Percentiles rank a stretch among this genome's conserved stretches.
phyloP scores from a whole-genome alignment of 2,329 filamentous ascomycete species.

The Colletotrichum destructivum region DNA sequence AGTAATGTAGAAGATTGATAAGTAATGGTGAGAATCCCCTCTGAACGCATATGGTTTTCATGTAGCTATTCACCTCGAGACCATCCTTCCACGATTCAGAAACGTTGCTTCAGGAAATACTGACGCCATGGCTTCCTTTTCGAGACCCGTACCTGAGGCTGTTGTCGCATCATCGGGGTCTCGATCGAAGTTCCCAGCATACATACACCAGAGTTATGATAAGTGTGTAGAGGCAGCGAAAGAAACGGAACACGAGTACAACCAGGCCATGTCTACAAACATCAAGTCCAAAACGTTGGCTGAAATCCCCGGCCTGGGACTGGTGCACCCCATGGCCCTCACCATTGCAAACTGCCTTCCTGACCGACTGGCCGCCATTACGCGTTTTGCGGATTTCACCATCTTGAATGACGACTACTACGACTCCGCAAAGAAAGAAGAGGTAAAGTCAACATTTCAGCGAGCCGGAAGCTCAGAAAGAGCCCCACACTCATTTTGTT shows the following conservation, averaged over 20 bases:
- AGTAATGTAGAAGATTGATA: no score
- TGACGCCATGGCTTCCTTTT: neutral
- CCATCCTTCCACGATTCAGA: no score
- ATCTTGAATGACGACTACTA: neutral
- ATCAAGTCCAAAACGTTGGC: neutral
- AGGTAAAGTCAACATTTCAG: neutral
- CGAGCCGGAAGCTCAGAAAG: no score
- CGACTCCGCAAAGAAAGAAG: neutral
- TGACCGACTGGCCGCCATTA: neutral
- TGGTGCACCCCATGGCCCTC: conserved; percentile 1
- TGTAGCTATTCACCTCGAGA: no score
- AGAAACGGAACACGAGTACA: neutral
- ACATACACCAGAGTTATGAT: neutral
- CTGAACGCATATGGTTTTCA: no score
- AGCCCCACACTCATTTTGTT: neutral
- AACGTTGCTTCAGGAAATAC: neutral
- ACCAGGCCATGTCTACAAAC: neutral
- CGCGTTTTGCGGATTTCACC: neutral
- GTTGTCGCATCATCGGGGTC: neutral
- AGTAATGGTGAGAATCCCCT: no score
- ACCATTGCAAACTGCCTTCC: neutral
- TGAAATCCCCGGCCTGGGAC: neutral
- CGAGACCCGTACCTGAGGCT: neutral
- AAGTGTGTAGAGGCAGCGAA: neutral
- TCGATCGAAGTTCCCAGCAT: neutral